Percentiles rank a stretch among this genome's conserved stretches.
Evolutionary conservation across 148 eudicot genomes (phyloP).

Genomic region (Polygonum aviculare): DNA sequence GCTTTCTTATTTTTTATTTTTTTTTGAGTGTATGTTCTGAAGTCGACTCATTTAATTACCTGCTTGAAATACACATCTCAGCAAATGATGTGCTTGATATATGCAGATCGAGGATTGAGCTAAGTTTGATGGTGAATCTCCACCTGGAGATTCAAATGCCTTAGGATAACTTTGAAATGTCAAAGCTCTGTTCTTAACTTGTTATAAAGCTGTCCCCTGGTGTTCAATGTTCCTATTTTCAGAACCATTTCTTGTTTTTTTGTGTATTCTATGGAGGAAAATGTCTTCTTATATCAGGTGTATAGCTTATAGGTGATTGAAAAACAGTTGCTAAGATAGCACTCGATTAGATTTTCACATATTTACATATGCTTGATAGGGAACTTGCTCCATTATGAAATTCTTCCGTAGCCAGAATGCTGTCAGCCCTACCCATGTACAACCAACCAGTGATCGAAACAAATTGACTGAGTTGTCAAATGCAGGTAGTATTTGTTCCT

Average conservation of each 20-base stretch:
- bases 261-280: not conserved
- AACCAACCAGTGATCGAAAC: constrained; percentile 9
- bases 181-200: not conserved
- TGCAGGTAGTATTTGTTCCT: not conserved
- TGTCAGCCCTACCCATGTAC: constrained; percentile 10
- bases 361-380: constrained; percentile 30
- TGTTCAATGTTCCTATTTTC: not conserved
- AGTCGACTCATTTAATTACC: not conserved
- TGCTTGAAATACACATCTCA: not conserved
- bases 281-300: not conserved
- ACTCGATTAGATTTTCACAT: not conserved
- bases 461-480: constrained; percentile 6
- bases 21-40: not conserved
- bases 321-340: not conserved
- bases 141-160: constrained; percentile 1
- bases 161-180: not conserved
- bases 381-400: constrained; percentile 46
- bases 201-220: not conserved
- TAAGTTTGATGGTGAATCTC: not conserved
- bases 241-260: not conserved
- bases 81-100: no score
- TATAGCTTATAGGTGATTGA: not conserved
- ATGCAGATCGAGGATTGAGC: not conserved
- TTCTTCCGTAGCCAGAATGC: constrained; percentile 25
- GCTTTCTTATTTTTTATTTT: no score